phyloP scores from a whole-genome alignment of 352 stramenopile species.

The Phytophthora europaea region DNA sequence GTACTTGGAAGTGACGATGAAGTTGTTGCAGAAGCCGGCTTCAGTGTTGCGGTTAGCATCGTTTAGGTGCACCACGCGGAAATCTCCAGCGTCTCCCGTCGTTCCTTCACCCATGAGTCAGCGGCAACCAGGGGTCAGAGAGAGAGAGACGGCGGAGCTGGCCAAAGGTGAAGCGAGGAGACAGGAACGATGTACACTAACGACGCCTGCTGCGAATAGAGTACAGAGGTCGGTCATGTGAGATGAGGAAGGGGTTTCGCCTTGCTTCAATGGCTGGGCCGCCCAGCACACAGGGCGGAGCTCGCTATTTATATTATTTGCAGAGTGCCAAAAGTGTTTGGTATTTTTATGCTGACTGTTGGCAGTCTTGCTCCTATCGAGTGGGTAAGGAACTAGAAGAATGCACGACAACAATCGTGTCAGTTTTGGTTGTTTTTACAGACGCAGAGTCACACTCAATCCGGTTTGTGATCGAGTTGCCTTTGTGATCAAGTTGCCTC shows the following conservation, averaged over 20 bases:
- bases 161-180: constrained; percentile 10
- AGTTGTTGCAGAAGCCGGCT: constrained; percentile 86
- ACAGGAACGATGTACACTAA: constrained; percentile 19
- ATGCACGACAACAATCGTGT: neutral
- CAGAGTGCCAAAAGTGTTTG: neutral
- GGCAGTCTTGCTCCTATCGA: neutral
- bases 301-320: constrained; percentile 22
- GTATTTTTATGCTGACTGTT: neutral
- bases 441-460: neutral
- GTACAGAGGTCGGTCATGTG: constrained; percentile 10
- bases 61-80: constrained; percentile 75
- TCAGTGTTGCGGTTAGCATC: constrained; percentile 61
- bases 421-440: neutral
- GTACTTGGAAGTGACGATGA: constrained; percentile 95
- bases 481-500: constrained; percentile 10
- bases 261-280: constrained; percentile 1
- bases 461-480: constrained; percentile 1
- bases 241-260: constrained; percentile 36
- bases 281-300: neutral
- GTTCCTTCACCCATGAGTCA: constrained; percentile 37
- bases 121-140: constrained; percentile 3
- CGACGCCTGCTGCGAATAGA: constrained; percentile 23
- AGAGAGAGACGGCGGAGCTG: constrained; percentile 2
- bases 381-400: neutral
- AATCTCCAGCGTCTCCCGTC: constrained; percentile 37